Evolutionary conservation across 495 filamentous ascomycete species (phyloP).

Genomic region (Hypoxylon rickii): DNA sequence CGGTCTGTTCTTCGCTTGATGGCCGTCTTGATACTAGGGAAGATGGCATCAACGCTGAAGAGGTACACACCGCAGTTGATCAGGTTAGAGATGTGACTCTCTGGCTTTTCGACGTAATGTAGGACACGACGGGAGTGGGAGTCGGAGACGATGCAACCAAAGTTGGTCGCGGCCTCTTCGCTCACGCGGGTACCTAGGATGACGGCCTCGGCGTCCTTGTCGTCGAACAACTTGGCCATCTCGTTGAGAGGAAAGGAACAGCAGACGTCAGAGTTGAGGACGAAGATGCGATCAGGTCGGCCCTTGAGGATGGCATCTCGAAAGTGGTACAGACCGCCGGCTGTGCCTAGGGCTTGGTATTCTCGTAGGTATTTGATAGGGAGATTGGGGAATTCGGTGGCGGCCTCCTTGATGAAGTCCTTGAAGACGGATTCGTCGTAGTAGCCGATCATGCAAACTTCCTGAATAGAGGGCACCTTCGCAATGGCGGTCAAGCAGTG

Average conservation of each 20-base stretch:
- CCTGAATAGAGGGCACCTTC: constrained; percentile 89
- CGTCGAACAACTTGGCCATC: constrained; percentile 92
- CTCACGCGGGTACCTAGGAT: constrained; percentile 92
- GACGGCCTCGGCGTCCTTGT: constrained; percentile 95
- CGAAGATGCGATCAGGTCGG: constrained; percentile 90
- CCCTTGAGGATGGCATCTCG: constrained; percentile 98
- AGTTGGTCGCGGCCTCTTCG: constrained; percentile 92
- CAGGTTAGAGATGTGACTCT: constrained; percentile 96
- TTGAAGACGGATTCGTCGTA: constrained; percentile 97
- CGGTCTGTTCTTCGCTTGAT: constrained; percentile 96
- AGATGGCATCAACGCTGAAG: constrained; percentile 92
- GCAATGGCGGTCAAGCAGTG: constrained; percentile 92
- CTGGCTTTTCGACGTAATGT: constrained; percentile 99
- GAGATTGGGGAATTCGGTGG: constrained; percentile 83
- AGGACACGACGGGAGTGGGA: constrained; percentile 93
- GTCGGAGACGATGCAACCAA: constrained; percentile 97
- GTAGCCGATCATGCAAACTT: constrained; percentile 97
- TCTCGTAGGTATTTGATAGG: constrained; percentile 95
- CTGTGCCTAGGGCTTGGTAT: constrained; percentile 95
- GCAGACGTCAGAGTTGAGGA: constrained; percentile 98
- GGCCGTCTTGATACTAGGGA: constrained; percentile 91
- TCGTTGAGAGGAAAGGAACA: constrained; percentile 96
- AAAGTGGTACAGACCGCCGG: constrained; percentile 98
- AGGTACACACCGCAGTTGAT: constrained; percentile 99
- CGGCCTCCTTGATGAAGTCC: constrained; percentile 93